Evolutionary conservation across 495 filamentous ascomycete species (phyloP), one percentile per base, ranked within the genome.

Genomic region (Xylaria curta): DNA sequence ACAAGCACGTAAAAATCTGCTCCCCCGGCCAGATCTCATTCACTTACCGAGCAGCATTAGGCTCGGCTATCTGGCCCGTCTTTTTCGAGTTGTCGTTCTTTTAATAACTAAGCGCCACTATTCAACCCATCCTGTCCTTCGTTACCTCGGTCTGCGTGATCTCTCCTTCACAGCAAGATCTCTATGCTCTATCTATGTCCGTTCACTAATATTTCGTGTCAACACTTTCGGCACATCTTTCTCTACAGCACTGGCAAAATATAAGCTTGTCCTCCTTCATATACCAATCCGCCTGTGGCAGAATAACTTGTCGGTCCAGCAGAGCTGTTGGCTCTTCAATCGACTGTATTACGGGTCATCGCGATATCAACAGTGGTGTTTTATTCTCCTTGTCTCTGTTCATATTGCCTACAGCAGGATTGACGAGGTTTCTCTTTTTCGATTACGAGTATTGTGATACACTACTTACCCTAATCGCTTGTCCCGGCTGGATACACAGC

Each of bases 371-470:
- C 4, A 64, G 31, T 44, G 15, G 53, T 59, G 24, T 28, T 44
- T 59, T 46, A 38, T 28, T 33, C 66, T 2, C 24, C n/a, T 15
- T 58, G 38, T 38, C 13, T 42, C 47, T 40, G 28, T 51, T 66
- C n/a, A 60, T n/a, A 38, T 46, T 5, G 3, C 21, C 46, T 21
- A 6, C 33, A 5, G n/a, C 51, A 19, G 38, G 46, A 51, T 44
- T 66, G 26, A 59, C 24, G 26, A 60, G 40, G 40, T 38, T 49
- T 49, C 26, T 42, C 10, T 26, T 71, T 71, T 51, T 71, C 62
- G 59, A 58, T 71, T 71, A 71, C 69, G 69, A 71, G 69, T 8
- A 15, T 66, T 71, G 69, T 71, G 61, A 59, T 60, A 71, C 69
- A 65, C 33, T 21, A 51, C 19, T 19, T 26, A 26, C 40, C 40